Conservation (phyloP, 2,329 filamentous ascomycete genomes). For the Aspergillus sp. region DNA sequence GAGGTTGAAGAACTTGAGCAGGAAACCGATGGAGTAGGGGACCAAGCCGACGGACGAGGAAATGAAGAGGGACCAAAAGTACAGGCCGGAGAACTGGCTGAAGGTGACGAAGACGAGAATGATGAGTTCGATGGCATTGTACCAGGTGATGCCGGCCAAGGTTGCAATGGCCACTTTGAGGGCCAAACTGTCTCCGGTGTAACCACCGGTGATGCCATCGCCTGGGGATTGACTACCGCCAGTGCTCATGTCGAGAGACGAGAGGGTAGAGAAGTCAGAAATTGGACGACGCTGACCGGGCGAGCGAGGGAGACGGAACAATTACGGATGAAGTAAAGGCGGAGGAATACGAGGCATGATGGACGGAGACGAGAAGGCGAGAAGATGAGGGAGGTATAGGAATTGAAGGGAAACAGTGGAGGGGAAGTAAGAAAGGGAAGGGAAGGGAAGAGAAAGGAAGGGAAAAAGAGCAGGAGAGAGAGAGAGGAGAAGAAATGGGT, state of each 20-base stretch:
- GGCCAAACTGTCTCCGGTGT: constrained; percentile 33
- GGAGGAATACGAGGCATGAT: neutral
- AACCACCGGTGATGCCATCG: constrained; percentile 40
- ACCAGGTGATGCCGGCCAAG: constrained; percentile 50
- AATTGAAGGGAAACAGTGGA: neutral
- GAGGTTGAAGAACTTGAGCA: constrained; percentile 48
- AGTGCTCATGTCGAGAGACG: constrained; percentile 22
- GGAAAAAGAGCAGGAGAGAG: too few species aligned
- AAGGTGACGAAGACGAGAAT: constrained; percentile 52
- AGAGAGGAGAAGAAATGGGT: neutral
- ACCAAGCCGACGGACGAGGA: constrained; percentile 46
- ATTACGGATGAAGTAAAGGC: neutral
- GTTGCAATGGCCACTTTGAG: constrained; percentile 46
- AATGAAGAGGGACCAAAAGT: constrained; percentile 52
- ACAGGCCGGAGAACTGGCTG: constrained; percentile 45
- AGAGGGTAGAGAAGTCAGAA: constrained; percentile 1
- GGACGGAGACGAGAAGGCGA: neutral
- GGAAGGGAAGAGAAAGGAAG: neutral
- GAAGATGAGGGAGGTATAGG: neutral
- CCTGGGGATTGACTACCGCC: constrained; percentile 22
- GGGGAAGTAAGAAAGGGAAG: neutral
- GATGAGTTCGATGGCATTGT: constrained; percentile 51
- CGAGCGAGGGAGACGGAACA: neutral
- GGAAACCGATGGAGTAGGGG: constrained; percentile 47
- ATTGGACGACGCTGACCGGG: neutral